phyloP scores from a whole-genome alignment of 164 flowering plant species.

The Liriodendron chinense region DNA sequence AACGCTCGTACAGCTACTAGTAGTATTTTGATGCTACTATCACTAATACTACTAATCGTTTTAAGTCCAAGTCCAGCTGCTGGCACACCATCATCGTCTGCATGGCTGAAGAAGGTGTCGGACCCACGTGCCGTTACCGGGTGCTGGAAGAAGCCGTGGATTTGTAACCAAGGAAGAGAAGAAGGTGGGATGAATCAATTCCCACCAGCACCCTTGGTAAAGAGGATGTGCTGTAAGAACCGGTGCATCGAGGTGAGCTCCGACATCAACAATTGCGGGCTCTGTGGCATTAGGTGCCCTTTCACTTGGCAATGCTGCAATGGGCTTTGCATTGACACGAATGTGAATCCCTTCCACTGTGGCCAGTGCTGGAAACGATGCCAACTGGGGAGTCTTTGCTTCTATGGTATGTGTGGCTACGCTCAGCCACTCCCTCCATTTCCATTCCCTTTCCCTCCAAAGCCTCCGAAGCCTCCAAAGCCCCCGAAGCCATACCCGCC shows the following conservation, averaged over 20 bases:
- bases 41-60: background rate
- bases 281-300: slow-evolving; percentile 59
- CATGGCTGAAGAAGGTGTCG: slow-evolving; percentile 39
- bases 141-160: slow-evolving; percentile 59
- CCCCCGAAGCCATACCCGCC: slow-evolving; percentile 8
- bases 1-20: background rate
- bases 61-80: background rate
- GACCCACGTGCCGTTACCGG: slow-evolving; percentile 20
- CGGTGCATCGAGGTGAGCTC: slow-evolving; percentile 54
- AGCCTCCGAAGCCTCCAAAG: slow-evolving; percentile 14
- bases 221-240: slow-evolving; percentile 49
- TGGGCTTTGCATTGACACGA: slow-evolving; percentile 51
- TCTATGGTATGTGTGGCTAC: slow-evolving; percentile 72
- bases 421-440: slow-evolving; percentile 43
- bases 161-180: slow-evolving; percentile 36
- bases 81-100: slow-evolving; percentile 6
- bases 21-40: no score
- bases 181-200: background rate
- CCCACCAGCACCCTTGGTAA: slow-evolving; percentile 12
- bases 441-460: slow-evolving; percentile 33
- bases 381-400: slow-evolving; percentile 38
- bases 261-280: slow-evolving; percentile 58
- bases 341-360: slow-evolving; percentile 51
- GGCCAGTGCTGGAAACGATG: slow-evolving; percentile 56
- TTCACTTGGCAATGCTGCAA: slow-evolving; percentile 67